phyloP scores from a whole-genome alignment of 805 yeast species.

The Cyberlindnera sargentensis region DNA sequence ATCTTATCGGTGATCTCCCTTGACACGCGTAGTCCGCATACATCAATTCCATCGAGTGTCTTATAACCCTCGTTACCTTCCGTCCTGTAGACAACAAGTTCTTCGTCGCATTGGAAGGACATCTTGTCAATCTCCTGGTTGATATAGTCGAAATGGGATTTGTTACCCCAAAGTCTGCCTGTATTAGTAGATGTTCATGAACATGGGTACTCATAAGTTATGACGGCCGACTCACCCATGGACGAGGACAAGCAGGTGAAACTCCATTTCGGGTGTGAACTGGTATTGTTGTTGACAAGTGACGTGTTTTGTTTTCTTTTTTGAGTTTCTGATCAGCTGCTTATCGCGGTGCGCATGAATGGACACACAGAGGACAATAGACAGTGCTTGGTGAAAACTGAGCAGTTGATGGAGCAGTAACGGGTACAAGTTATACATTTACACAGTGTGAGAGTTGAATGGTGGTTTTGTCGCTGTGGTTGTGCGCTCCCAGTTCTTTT shows the following conservation, averaged over 20 bases:
- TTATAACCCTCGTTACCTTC: constrained; percentile 44
- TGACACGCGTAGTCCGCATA: constrained; percentile 72
- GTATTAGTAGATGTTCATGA: constrained; percentile 1
- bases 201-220: neutral
- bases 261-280: constrained; percentile 1
- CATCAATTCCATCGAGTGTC: constrained; percentile 83
- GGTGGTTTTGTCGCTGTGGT: no score
- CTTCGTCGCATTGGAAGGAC: constrained; percentile 15
- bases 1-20: constrained; percentile 50
- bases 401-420: no score
- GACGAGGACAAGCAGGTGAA: constrained; percentile 12
- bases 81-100: constrained; percentile 17
- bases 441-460: no score
- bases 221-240: constrained; percentile 6
- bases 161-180: constrained; percentile 72
- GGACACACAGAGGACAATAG: no score
- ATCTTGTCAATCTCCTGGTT: constrained; percentile 36
- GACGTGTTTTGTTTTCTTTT: no score
- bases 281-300: no score
- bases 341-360: no score
- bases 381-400: no score
- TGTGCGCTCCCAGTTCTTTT: no score
- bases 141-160: constrained; percentile 58
- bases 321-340: no score
- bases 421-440: no score